These are phyloP conservation scores for Dothidotthia symphoricarpi DNA, from an alignment of 2,329 filamentous ascomycete genomes.

Conservation along the genomic window DNA sequence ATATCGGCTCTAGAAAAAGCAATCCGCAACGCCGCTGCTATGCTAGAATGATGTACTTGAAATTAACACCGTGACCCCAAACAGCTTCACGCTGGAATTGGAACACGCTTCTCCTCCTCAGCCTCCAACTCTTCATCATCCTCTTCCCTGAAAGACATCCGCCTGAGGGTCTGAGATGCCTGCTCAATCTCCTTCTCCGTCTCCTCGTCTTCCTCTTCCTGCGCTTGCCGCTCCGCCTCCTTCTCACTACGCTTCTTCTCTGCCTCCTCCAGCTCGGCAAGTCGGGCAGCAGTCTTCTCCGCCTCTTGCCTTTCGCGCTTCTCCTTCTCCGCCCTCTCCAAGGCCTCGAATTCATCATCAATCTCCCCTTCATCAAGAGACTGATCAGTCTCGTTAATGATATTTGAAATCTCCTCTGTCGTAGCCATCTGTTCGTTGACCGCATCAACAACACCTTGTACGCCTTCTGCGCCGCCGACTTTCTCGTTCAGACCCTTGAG, in stretches of 20 bases:
- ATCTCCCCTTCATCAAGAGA: constrained; percentile 75
- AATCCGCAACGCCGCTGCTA: constrained; percentile 20
- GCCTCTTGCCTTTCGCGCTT: constrained; percentile 68
- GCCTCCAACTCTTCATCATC: constrained; percentile 34
- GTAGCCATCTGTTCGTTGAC: constrained; percentile 74
- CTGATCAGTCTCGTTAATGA: constrained; percentile 62
- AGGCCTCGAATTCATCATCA: constrained; percentile 78
- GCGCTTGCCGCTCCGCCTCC: constrained; percentile 34
- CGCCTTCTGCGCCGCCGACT: constrained; percentile 72
- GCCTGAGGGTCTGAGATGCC: constrained; percentile 17
- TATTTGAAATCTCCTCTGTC: constrained; percentile 72
- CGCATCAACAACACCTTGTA: constrained; percentile 72
- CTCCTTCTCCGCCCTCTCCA: constrained; percentile 72
- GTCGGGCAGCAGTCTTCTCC: constrained; percentile 52
- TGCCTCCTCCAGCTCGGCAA: constrained; percentile 35
- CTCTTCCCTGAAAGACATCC: constrained; percentile 19
- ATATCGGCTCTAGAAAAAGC: not conserved
- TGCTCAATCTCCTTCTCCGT: constrained; percentile 16
- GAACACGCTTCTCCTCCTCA: constrained; percentile 26
- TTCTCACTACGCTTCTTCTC: constrained; percentile 32
- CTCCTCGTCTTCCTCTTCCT: constrained; percentile 48
- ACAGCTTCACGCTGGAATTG: constrained; percentile 14
- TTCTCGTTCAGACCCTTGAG: constrained; percentile 71
- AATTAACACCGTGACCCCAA: not conserved
- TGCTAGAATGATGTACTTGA: constrained; percentile 9